A percentile compares a stretch with the other conserved stretches of the same genome.
Evolutionary conservation across 2,329 filamentous ascomycete genomes (phyloP).

Genomic region (Fusarium sp.): DNA sequence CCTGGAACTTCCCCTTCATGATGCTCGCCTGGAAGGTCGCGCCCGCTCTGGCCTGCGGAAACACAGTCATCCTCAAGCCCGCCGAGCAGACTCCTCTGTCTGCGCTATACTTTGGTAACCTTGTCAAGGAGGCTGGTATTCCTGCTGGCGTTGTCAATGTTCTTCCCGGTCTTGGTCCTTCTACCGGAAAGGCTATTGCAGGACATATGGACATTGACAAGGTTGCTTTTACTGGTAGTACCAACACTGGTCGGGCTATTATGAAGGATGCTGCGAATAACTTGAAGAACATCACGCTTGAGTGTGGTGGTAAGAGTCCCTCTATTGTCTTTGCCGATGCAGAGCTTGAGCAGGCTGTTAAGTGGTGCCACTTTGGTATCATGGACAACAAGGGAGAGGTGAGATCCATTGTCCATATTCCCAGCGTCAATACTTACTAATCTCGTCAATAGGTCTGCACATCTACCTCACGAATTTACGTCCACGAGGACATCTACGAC

Average conservation of each 20-base stretch:
- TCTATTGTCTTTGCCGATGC: slow-evolving; percentile 68
- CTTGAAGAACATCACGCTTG: slow-evolving; percentile 67
- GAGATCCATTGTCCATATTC: not conserved
- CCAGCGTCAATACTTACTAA: not conserved
- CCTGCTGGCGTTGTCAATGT: slow-evolving; percentile 80
- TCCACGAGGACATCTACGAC: not conserved
- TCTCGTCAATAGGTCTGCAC: slow-evolving; percentile 60
- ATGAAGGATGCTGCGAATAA: slow-evolving; percentile 73
- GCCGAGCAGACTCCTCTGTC: slow-evolving; percentile 70
- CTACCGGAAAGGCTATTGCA: slow-evolving; percentile 71
- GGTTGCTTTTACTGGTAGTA: slow-evolving; percentile 77
- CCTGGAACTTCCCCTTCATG: slow-evolving; percentile 55
- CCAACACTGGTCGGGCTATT: slow-evolving; percentile 72
- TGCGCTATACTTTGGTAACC: slow-evolving; percentile 68
- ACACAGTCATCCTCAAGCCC: slow-evolving; percentile 68
- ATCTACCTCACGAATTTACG: slow-evolving; percentile 59
- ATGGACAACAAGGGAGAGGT: slow-evolving; percentile 69
- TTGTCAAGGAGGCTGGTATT: slow-evolving; percentile 76
- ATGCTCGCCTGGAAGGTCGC: slow-evolving; percentile 76
- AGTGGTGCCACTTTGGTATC: slow-evolving; percentile 54
- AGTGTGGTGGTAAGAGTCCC: slow-evolving; percentile 69
- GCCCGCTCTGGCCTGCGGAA: slow-evolving; percentile 69
- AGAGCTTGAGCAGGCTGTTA: slow-evolving; percentile 70
- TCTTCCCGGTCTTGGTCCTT: slow-evolving; percentile 71
- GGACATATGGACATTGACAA: slow-evolving; percentile 73